phyloP scores from a whole-genome alignment of 305 asterid species.

The Solanum chacoense region DNA sequence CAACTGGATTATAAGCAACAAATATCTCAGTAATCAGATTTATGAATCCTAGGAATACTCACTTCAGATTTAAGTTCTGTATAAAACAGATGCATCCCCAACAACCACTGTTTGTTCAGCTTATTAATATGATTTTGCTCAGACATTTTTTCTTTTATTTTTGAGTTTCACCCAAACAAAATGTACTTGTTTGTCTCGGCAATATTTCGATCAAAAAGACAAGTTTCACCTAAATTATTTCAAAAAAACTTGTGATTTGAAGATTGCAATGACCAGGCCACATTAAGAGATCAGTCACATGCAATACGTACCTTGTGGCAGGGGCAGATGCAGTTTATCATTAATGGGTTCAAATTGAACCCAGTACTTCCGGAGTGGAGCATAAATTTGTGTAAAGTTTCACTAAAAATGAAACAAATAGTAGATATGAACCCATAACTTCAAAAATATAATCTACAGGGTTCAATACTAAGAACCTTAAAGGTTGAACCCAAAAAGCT shows the following conservation, averaged over 20 bases:
- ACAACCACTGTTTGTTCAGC: background rate
- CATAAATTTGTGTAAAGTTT: background rate
- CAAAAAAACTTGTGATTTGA: background rate
- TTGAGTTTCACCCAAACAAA: background rate
- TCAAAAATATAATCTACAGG: background rate
- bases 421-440: background rate
- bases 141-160: background rate
- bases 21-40: background rate
- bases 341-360: background rate
- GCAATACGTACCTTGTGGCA: background rate
- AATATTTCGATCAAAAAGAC: background rate
- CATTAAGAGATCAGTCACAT: background rate
- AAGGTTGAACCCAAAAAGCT: background rate
- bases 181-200: background rate
- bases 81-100: background rate
- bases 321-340: background rate
- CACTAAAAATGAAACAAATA: background rate
- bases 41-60: background rate
- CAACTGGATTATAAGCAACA: background rate
- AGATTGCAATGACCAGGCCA: background rate
- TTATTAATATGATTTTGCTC: background rate
- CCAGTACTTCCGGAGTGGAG: background rate
- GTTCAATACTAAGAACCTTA: background rate
- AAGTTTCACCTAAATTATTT: background rate
- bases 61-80: background rate